phyloP scores from a whole-genome alignment of 805 yeast genomes.

The Hanseniaspora jakobsenii region DNA sequence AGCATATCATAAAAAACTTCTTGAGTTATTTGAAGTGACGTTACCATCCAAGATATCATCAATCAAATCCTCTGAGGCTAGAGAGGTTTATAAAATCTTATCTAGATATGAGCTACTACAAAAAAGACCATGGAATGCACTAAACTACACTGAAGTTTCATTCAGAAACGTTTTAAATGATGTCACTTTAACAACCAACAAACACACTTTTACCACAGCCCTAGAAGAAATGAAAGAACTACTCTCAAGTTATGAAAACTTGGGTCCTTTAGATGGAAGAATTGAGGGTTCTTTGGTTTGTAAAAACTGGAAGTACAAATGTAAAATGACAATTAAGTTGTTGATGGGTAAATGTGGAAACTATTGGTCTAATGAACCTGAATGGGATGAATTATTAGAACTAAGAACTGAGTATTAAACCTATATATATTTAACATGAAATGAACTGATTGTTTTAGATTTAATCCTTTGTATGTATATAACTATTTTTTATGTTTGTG shows the following conservation, averaged over 20 bases:
- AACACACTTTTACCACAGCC: slow-evolving; percentile 59
- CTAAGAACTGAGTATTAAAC: slow-evolving; percentile 20
- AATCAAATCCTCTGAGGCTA: slow-evolving; percentile 6
- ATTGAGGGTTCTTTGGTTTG: slow-evolving; percentile 65
- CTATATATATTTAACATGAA: background rate
- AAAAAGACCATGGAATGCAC: slow-evolving; percentile 71
- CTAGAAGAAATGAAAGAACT: slow-evolving; percentile 68
- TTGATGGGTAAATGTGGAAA: slow-evolving; percentile 67
- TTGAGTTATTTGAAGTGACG: slow-evolving; percentile 6
- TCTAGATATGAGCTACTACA: slow-evolving; percentile 83
- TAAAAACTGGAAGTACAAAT: slow-evolving; percentile 82
- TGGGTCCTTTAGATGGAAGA: slow-evolving; percentile 76
- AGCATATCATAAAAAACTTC: slow-evolving; percentile 46
- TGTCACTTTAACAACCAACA: slow-evolving; percentile 53
- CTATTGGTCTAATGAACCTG: slow-evolving; percentile 69
- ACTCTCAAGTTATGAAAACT: slow-evolving; percentile 71
- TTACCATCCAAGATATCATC: slow-evolving; percentile 10
- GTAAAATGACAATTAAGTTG: slow-evolving; percentile 57
- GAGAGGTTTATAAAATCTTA: slow-evolving; percentile 43
- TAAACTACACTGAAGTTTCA: slow-evolving; percentile 78
- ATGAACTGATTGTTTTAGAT: too few species aligned
- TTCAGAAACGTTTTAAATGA: slow-evolving; percentile 56
- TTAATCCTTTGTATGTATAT: background rate
- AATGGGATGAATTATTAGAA: slow-evolving; percentile 54
- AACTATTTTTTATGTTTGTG: background rate